A percentile compares a stretch with the other conserved stretches of the same genome.
Conservation (phyloP, 2,329 filamentous ascomycete genomes). For the Lasiodiplodia gonubiensis region DNA sequence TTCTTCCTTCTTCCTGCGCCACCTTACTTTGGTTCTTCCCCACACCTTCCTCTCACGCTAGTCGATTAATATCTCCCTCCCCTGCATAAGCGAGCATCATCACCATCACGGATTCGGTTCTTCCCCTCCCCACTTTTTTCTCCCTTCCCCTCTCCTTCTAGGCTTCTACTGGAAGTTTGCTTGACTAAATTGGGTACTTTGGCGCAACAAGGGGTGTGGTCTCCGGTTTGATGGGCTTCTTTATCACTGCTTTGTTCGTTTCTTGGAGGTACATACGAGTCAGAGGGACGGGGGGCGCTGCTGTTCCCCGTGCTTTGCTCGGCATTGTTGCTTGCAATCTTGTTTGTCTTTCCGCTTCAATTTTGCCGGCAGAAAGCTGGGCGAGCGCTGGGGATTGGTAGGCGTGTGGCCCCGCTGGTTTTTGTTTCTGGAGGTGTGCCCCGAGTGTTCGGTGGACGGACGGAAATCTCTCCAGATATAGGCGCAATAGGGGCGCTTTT, state of each 20-base stretch:
- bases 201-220: neutral
- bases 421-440: neutral
- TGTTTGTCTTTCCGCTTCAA: neutral
- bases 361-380: neutral
- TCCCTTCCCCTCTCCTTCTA: neutral
- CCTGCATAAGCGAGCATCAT: constrained; percentile 22
- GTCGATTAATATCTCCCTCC: constrained; percentile 53
- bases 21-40: neutral
- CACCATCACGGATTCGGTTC: neutral
- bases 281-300: neutral
- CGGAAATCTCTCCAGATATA: neutral
- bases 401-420: neutral
- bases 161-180: constrained; percentile 3
- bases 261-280: constrained; percentile 1
- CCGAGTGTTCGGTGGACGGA: neutral
- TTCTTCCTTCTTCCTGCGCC: neutral
- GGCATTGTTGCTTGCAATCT: neutral
- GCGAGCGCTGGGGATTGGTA: neutral
- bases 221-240: neutral
- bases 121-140: neutral
- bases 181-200: constrained; percentile 5
- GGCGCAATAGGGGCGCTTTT: neutral
- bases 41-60: constrained; percentile 42
- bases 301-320: neutral
- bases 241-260: neutral